Base-by-base conservation (phyloP, 2,329 filamentous ascomycete genomes). In the Aureobasidium uvarum region DNA sequence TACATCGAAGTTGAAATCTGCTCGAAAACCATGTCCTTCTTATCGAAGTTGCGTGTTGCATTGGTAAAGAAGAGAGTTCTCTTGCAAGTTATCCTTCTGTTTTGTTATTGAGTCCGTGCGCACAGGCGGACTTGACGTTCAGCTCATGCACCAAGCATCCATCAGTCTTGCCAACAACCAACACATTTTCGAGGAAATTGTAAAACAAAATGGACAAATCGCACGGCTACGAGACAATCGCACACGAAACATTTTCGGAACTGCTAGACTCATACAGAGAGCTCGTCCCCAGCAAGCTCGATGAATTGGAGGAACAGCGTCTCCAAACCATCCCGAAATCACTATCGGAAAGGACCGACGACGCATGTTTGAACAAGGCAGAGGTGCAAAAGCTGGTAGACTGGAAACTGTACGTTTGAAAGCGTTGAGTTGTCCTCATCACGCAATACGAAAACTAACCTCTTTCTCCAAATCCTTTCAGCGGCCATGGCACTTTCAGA, bases 401-500 rank as follows among this genome's bases (percentile, higher is more conserved):
- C 54, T 91, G 89, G 88, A 91, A 91, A 74, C 78, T 91, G 85
- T 89, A 77, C 73, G 85, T 75, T 28, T 8, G 6, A 31, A 45
- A 58, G 25, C 39, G 54, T 58, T 58, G 54, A 58, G 54, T 13
- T 5, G 2, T n/a, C 25, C 23, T 18, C 25, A 14, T 33, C 43
- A 33, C 38, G 7, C 33, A 48, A 38, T 33, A 54, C 6, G 33
- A 5, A 36, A 13, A 33, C 60, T 63, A 41, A 68, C 23, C 58
- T 20, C n/a, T 50, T 33, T 14, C 13, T 54, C 23, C 23, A 58
- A 58, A 45, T 45, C 25, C 20, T 36, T 36, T 1, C 36, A 82
- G 80, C 31, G 78, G 79, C 69, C 81, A 83, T 68, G 82, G 82
- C 68, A 83, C 79, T 23, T 83, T 80, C 68, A 79, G 82, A 7